Evolutionary conservation across 1,139 yeast genomes (phyloP).

Genomic region (Pichia sp.): DNA sequence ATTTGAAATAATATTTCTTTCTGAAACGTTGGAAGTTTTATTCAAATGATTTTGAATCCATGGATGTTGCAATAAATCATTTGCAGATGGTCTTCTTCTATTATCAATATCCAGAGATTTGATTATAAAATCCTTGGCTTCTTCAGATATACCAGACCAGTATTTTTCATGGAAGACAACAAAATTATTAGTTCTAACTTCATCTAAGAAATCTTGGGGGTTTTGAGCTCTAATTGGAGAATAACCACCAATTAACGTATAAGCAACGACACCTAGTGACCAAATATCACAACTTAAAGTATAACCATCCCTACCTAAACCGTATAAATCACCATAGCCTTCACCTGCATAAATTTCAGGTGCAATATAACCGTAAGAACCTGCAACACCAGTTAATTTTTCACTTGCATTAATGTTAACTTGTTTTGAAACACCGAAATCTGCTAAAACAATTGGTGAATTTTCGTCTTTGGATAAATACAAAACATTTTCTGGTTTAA

Average conservation of each 20-base stretch:
- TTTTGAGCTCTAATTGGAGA: conserved; percentile 87
- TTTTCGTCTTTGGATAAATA: conserved; percentile 37
- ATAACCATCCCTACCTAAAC: conserved; percentile 50
- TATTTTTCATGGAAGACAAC: conserved; percentile 82
- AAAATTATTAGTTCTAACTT: conserved; percentile 60
- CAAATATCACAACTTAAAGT: conserved; percentile 55
- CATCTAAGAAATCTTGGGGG: conserved; percentile 71
- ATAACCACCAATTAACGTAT: conserved; percentile 85
- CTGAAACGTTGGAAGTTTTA: conserved; percentile 5
- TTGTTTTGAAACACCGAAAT: conserved; percentile 53
- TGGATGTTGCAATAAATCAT: conserved; percentile 65
- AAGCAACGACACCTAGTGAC: conserved; percentile 66
- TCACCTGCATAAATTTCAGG: conserved; percentile 50
- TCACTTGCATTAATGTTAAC: conserved; percentile 43
- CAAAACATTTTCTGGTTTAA: conserved; percentile 72
- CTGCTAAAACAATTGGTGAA: conserved; percentile 54
- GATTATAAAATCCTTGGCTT: conserved; percentile 76
- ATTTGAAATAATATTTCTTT: conserved; percentile 29
- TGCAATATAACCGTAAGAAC: conserved; percentile 55
- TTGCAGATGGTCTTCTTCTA: conserved; percentile 71
- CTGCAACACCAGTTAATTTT: conserved; percentile 55
- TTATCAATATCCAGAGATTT: conserved; percentile 80
- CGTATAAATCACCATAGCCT: conserved; percentile 34
- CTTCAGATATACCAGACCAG: conserved; percentile 72
- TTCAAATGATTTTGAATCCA: conserved; percentile 60